Base-by-base conservation (phyloP, 306 rosid genomes). In the Malus fusca region DNA sequence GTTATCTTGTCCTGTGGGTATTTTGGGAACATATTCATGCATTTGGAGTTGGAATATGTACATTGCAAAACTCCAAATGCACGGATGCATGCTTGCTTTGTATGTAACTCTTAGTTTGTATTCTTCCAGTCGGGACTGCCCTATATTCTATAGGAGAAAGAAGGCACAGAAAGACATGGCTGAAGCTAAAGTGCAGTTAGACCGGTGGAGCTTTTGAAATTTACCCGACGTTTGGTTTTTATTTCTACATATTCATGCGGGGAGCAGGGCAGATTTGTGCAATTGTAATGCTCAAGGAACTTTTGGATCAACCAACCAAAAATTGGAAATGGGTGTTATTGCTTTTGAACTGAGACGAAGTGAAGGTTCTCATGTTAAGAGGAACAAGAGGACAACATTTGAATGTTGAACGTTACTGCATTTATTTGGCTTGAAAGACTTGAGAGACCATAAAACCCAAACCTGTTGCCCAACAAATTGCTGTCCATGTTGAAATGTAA, bases 141-240 rank as follows among this genome's bases (percentile, higher is more conserved):
- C 98, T 44, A 95, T 95, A 82, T 92, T 95, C 82, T 95, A 92
- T 80, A 82, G 97, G 71, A 85, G 98, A 66, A 95, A 92, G 86
- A 95, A 95, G 79, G 97, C 93, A 51, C 98, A 95, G 80, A 95
- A 95, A 83, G 98, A 95, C 81, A 92, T 95, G 98, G 95, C 93
- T 17, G 98, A 95, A 85, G 97, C 97, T 79, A 90, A 77, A 82
- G 52, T 76, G 81, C 97, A 88, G 78, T 80, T 95, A 88, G 97
- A 92, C 66, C 86, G 97, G 43, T 95, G 98, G 98, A 95, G 25
- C 80, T 95, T 88, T 76, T 91, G 81, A 86, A 77, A 66, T 66
- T 78, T 25, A 55, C 70, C 30, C 28, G 62, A 82, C 0, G 87
- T 85, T 81, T 77, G 10, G 71, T 77, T 33, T 19, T 52, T 21